These are phyloP conservation scores for Aristolochia contorta DNA, from an alignment of 164 flowering plant species.

Conservation along the genomic window DNA sequence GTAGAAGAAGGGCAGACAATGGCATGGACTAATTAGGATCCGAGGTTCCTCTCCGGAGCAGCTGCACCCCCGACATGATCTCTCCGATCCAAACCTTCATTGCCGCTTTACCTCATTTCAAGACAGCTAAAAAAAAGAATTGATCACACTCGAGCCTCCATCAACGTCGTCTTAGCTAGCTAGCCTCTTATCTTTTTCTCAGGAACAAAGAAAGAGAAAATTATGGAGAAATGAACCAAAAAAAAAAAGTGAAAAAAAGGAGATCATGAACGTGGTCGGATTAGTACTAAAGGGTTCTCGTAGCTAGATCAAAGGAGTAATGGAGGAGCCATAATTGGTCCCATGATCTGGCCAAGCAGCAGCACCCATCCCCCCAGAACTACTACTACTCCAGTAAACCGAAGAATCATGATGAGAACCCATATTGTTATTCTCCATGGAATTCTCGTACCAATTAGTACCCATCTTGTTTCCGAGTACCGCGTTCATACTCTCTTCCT, in stretches of 20 bases:
- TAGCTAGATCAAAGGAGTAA: slow-evolving; percentile 19
- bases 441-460: slow-evolving; percentile 19
- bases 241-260: no score
- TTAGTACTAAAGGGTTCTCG: neutral
- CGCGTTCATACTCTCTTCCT: slow-evolving; percentile 21
- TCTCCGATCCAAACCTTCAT: slow-evolving; percentile 57
- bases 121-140: neutral
- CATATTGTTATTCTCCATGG: slow-evolving; percentile 23
- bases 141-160: no score
- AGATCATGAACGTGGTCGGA: slow-evolving; percentile 1
- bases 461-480: slow-evolving; percentile 9
- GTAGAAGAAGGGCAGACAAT: slow-evolving; percentile 11
- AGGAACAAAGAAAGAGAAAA: slow-evolving; percentile 11
- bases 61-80: slow-evolving; percentile 70
- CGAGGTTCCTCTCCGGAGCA: slow-evolving; percentile 76
- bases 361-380: slow-evolving; percentile 1
- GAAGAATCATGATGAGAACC: slow-evolving; percentile 41
- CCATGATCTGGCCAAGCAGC: slow-evolving; percentile 20
- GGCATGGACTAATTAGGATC: slow-evolving; percentile 49
- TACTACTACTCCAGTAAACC: slow-evolving; percentile 30
- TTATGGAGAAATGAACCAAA: slow-evolving; percentile 3
- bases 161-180: no score
- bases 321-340: slow-evolving; percentile 19
- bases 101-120: neutral
- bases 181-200: no score